A percentile compares a stretch with the other conserved stretches of the same genome.
Conservation (phyloP, 73 alveolate species). For the Tetrahymena elliotti region DNA sequence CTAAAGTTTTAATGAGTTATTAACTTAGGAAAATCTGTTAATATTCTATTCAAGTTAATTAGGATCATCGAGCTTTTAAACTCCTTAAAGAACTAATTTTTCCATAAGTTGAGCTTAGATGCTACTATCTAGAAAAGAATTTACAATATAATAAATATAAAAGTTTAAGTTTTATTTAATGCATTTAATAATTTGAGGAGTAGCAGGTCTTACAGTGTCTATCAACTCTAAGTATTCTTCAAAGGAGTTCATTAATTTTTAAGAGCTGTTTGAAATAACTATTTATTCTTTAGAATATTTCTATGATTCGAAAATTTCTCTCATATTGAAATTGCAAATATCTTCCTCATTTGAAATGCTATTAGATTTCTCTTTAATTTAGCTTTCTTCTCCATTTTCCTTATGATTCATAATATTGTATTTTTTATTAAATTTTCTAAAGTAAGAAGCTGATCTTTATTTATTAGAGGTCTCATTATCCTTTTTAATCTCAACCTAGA, state of each 20-base stretch:
- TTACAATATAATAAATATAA: neutral
- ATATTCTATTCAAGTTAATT: neutral
- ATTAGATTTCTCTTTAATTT: neutral
- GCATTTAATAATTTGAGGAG: neutral
- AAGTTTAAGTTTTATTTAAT: neutral
- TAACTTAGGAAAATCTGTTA: neutral
- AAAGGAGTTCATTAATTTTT: neutral
- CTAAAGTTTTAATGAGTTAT: neutral
- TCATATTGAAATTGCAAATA: neutral
- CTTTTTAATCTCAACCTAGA: neutral
- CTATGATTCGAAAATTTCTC: neutral
- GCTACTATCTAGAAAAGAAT: neutral
- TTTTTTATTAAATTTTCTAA: neutral
- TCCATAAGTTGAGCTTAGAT: neutral
- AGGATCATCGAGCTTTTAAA: neutral
- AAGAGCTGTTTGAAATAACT: neutral
- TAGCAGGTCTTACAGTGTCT: neutral
- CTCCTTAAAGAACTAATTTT: neutral
- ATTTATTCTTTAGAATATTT: neutral
- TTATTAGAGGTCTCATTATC: neutral
- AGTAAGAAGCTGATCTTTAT: neutral
- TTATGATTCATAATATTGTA: neutral
- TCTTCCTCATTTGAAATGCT: neutral
- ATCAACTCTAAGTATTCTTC: neutral
- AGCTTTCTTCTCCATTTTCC: neutral